These are phyloP conservation scores for Picochlorum sp. DNA, from an alignment of 139 green algal genomes.

Conservation along the genomic window DNA sequence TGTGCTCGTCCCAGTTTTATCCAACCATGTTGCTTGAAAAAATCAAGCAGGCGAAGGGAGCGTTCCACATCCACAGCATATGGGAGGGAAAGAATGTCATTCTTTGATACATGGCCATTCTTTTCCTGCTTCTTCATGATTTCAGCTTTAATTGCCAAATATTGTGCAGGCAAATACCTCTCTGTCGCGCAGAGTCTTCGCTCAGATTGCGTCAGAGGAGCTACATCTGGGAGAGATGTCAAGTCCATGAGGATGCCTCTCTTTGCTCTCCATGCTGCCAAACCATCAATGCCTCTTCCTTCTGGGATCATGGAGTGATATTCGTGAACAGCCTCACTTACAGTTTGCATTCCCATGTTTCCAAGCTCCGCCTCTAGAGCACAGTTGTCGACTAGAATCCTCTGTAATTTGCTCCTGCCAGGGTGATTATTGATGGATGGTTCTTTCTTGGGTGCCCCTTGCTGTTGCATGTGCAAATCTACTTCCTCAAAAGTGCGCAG, in stretches of 20 bases:
- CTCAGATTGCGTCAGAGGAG: slow-evolving; percentile 51
- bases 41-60: slow-evolving; percentile 8
- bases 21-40: slow-evolving; percentile 4
- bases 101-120: not conserved
- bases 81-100: slow-evolving; percentile 9
- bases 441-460: not conserved
- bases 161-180: slow-evolving; percentile 69
- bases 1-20: no score
- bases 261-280: slow-evolving; percentile 37
- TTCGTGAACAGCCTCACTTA: not conserved
- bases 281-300: slow-evolving; percentile 4
- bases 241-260: slow-evolving; percentile 64
- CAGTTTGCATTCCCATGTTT: not conserved
- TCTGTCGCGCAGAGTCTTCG: slow-evolving; percentile 53
- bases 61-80: slow-evolving; percentile 13
- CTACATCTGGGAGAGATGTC: slow-evolving; percentile 48
- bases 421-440: not conserved
- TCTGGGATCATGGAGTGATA: not conserved
- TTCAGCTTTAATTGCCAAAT: slow-evolving; percentile 68
- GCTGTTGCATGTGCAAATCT: slow-evolving; percentile 41
- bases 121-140: slow-evolving; percentile 34
- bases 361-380: slow-evolving; percentile 1
- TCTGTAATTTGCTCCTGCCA: not conserved
- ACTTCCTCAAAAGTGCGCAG: slow-evolving; percentile 61
- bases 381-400: slow-evolving; percentile 1